Evolutionary conservation across 164 flowering plant species (phyloP).

Genomic region (Vitis labrusca): DNA sequence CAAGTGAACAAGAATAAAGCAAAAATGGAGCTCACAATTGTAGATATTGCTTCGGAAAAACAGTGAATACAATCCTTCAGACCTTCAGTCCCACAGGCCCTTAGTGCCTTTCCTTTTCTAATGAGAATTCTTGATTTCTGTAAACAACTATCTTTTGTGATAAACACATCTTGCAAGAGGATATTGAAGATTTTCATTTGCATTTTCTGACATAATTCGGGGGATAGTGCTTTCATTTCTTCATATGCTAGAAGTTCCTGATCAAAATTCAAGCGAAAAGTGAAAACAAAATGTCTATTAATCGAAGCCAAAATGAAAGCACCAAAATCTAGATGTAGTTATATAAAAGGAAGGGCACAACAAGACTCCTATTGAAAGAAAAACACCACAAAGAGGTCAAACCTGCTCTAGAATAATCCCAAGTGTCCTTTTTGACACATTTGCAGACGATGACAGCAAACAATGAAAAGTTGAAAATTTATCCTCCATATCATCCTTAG

Average conservation of each 20-base stretch:
- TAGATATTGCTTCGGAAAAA: constrained; percentile 69
- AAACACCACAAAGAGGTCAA: constrained; percentile 6
- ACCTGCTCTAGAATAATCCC: constrained; percentile 81
- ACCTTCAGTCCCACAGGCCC: constrained; percentile 47
- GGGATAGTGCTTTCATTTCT: constrained; percentile 37
- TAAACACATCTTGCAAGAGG: constrained; percentile 57
- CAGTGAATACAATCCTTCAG: constrained; percentile 53
- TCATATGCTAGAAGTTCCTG: constrained; percentile 83
- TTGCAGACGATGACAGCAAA: constrained; percentile 43
- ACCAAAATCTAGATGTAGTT: neutral
- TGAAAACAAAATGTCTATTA: neutral
- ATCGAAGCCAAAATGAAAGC: neutral
- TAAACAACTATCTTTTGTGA: constrained; percentile 34
- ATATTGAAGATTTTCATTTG: constrained; percentile 49
- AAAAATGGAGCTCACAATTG: constrained; percentile 45
- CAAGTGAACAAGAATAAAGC: neutral
- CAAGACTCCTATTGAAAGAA: neutral
- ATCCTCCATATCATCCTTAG: constrained; percentile 27
- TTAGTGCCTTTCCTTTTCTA: constrained; percentile 48
- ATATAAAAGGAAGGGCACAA: neutral
- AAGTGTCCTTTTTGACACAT: constrained; percentile 34
- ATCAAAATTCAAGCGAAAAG: constrained; percentile 10
- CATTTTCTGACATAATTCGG: constrained; percentile 60
- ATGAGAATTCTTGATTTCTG: constrained; percentile 55
- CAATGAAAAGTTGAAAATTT: constrained; percentile 36